Base-by-base conservation (phyloP, 1,284 basidiomycete genomes). In the Tausonia pullulans region DNA sequence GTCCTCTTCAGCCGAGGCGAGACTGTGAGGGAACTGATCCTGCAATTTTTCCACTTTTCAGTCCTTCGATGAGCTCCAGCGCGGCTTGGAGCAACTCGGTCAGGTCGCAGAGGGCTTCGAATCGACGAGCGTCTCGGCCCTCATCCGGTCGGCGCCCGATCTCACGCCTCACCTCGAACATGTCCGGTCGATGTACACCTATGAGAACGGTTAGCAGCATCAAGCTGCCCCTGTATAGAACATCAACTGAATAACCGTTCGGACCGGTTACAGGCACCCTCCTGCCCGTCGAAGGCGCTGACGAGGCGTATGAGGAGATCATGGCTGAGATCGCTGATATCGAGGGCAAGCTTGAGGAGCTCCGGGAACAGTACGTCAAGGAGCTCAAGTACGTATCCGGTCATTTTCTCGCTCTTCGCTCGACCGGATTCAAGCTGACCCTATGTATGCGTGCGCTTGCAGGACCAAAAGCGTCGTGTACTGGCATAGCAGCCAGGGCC, bases 401-500 rank as follows among this genome's bases (percentile, higher is more conserved):
- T 64, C 58, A 41, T 60, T 64, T 62, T 53, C 66, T 40, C 62
- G 52, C 14, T 44, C 16, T 54, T 51, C 49, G 53, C 62, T 9
- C 8, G 48, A 14, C 48, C 9, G 14, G 9, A 9, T 41, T 27
- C 9, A 54, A 16, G n/a, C 40, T 60, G 40, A 65, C 44, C 43
- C 60, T 50, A 46, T 67, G 59, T 66, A 3, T 66, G 27, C 27
- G 27, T 27, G 27, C 27, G 27, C 52, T 65, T 56, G 60, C 64
- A 86, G 84, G 40, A 75, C 73, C 69, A 80, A 83, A n/a, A 67
- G 71, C 4, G 73, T 90, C 62, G 78, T 77, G 9, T 94, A 85
- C 76, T 92, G 90, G 90, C 88, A 94, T 70, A 91, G 88, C 69
- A 83, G 83, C 2, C 79, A 81, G 61, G 91, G 91, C 8, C 88